Evolutionary conservation across 257 asterid genomes (phyloP), one percentile per base, ranked within the genome.

Genomic region (Petunia axillaris): DNA sequence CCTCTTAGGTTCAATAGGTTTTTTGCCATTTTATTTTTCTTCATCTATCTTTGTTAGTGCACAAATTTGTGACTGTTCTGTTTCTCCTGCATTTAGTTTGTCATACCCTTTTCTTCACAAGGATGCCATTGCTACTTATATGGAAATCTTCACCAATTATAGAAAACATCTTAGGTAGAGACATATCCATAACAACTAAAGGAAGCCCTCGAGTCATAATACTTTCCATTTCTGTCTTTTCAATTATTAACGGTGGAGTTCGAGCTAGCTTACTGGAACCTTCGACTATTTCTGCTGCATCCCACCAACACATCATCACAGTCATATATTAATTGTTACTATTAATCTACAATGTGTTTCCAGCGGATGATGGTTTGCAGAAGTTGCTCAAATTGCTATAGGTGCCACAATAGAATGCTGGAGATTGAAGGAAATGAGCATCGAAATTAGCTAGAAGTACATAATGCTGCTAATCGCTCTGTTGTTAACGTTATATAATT

Each of bases 351-450:
- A 92, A 95, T 78, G 86, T 87, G 52, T 77, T 91, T 77, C 97
- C 97, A 0, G 97, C 90, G 85, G 97, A 94, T 81, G 98, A 94
- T 92, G 98, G 98, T 92, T 94, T 46, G 93, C 97, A 4, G 98
- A 94, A 58, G 97, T 91, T 50, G 97, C 98, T 58, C 95, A 91
- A 84, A 90, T 89, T 2, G 97, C 98, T 16, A 92, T 93, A 67
- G 91, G 92, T 78, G 25, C 25, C 25, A 25, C 25, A 25, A 16
- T 59, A n/a, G 65, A 7, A 59, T 59, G 25, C 25, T 59, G 65
- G 65, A 16, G 39, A 59, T 59, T 59, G 65, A 58, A 25, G 39
- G 39, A 59, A 13, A 59, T 59, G 65, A 16, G 35, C 15, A 62
- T 25, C 6, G 14, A 60, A 2, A 35, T 25, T 25, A 60, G 66